Evolutionary conservation across 192 early-diverging fungal genomes (phyloP), one percentile per base, ranked within the genome.

Genomic region (Powellomyces hirtus): DNA sequence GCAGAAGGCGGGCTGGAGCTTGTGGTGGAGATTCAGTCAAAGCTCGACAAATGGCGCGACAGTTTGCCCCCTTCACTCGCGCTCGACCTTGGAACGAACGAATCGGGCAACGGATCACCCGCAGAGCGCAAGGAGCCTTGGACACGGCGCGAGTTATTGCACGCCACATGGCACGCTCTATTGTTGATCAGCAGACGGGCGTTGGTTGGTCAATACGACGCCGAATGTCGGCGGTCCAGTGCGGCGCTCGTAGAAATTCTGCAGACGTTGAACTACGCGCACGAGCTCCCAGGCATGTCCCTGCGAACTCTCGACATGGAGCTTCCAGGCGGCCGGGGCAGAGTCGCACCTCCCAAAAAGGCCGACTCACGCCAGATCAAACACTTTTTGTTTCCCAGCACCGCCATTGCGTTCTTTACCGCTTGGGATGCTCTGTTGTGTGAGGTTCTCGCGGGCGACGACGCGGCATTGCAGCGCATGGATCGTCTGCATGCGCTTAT

Each of bases 41-140:
- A 37, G 11, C 52, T 66, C 6, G 64, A 66, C n/a, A n/a, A 22
- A n/a, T 66, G 64, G 64, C 31, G 50, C 14, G 64, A 66, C 7
- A 33, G 24, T 33, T 37, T 66, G 5, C 64, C 64, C 34, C 29
- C 64, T 16, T 14, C n/a, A n/a, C 31, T 66, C 10, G 22, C 30
- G 30, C 24, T 53, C 10, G 38, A 55, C 13, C 16, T 16, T 16
- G 62, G 0, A n/a, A 20, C 33, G 22, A 38, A 37, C 14, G 36
- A 16, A 62, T 5, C 0, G 30, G 37, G 0, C 37, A n/a, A n/a
- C n/a, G n/a, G n/a, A n/a, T n/a, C n/a, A n/a, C n/a, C n/a, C n/a
- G n/a, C n/a, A n/a, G 59, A 30, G 18, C 27, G 11, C 11, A 30
- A 6, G 31, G 27, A 34, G 6, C 53, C 18, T 18, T 45, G 22